Evolutionary conservation across 1,284 basidiomycete genomes (phyloP).

Genomic region (Naganishia sp.): DNA sequence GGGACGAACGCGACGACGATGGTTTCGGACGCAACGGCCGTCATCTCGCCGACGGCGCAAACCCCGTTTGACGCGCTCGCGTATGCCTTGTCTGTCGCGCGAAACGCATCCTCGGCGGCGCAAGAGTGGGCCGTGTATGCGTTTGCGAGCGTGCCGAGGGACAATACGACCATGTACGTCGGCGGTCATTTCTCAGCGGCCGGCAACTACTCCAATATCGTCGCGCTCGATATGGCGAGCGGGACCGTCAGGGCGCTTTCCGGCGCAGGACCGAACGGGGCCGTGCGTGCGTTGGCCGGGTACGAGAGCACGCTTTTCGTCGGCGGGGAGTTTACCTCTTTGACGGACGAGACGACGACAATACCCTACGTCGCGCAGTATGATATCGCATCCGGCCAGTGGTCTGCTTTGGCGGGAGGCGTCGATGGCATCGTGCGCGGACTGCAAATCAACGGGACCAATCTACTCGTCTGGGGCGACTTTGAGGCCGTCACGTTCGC

Average conservation of each 20-base stretch:
- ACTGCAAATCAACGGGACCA: neutral
- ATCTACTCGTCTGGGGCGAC: slow-evolving; percentile 3
- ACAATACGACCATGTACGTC: slow-evolving; percentile 66
- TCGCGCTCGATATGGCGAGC: slow-evolving; percentile 65
- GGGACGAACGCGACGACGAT: slow-evolving; percentile 44
- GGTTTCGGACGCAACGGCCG: slow-evolving; percentile 59
- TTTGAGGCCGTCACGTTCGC: slow-evolving; percentile 6
- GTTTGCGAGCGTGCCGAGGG: slow-evolving; percentile 59
- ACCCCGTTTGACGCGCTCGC: slow-evolving; percentile 72
- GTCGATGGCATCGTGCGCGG: slow-evolving; percentile 11
- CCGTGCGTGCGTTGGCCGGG: slow-evolving; percentile 69
- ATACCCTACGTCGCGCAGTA: slow-evolving; percentile 8
- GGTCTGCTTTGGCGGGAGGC: slow-evolving; percentile 5
- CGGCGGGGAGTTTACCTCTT: slow-evolving; percentile 71
- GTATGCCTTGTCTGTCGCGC: slow-evolving; percentile 58
- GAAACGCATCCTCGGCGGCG: slow-evolving; percentile 41
- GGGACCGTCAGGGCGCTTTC: slow-evolving; percentile 59
- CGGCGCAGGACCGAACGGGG: slow-evolving; percentile 70
- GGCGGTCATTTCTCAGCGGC: slow-evolving; percentile 74
- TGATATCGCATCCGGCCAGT: neutral
- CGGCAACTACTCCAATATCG: slow-evolving; percentile 67
- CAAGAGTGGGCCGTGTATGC: slow-evolving; percentile 58
- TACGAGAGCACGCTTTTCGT: slow-evolving; percentile 72
- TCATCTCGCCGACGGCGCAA: slow-evolving; percentile 52
- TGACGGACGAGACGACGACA: slow-evolving; percentile 39